Percentiles rank a stretch among this genome's conserved stretches.
phyloP scores from a whole-genome alignment of 1,284 basidiomycete genomes.

The Bondarzewia mesenterica region DNA sequence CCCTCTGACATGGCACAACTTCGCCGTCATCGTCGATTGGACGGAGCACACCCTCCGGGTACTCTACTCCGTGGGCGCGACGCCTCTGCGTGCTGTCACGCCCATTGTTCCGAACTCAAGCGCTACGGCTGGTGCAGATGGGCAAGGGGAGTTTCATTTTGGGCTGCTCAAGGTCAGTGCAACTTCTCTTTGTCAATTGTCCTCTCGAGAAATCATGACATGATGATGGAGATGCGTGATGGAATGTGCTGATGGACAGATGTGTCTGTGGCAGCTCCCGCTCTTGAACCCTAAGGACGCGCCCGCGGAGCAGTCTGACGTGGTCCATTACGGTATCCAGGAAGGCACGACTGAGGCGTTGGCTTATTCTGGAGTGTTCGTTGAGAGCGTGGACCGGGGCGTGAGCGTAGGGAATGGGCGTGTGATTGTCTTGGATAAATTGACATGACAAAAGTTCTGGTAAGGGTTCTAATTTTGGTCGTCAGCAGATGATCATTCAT shows the following conservation, averaged over 20 bases:
- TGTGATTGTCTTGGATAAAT: too few species aligned
- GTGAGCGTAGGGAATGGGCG: conserved; percentile 15
- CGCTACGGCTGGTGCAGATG: conserved; percentile 30
- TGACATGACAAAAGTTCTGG: too few species aligned
- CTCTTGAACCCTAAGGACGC: conserved; percentile 40
- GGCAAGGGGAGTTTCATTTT: conserved; percentile 52
- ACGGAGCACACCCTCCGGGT: conserved; percentile 37
- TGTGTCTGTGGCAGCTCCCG: conserved; percentile 33
- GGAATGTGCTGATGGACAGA: background rate
- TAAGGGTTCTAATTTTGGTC: too few species aligned
- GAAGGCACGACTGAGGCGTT: conserved; percentile 46
- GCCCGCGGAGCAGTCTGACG: conserved; percentile 38
- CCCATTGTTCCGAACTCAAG: conserved; percentile 32
- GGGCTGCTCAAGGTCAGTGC: conserved; percentile 43
- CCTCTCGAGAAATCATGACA: background rate
- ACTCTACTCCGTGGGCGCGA: conserved; percentile 38
- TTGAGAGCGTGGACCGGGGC: conserved; percentile 26
- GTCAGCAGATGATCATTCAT: too few species aligned
- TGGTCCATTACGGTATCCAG: conserved; percentile 49
- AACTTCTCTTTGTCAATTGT: conserved; percentile 4
- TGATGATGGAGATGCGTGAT: too few species aligned
- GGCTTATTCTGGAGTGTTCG: conserved; percentile 50
- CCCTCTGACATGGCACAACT: conserved; percentile 45
- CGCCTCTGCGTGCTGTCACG: conserved; percentile 32
- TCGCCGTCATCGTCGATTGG: conserved; percentile 52